Base-by-base conservation (phyloP, 2,329 filamentous ascomycete genomes). In the Xylaria sp. region DNA sequence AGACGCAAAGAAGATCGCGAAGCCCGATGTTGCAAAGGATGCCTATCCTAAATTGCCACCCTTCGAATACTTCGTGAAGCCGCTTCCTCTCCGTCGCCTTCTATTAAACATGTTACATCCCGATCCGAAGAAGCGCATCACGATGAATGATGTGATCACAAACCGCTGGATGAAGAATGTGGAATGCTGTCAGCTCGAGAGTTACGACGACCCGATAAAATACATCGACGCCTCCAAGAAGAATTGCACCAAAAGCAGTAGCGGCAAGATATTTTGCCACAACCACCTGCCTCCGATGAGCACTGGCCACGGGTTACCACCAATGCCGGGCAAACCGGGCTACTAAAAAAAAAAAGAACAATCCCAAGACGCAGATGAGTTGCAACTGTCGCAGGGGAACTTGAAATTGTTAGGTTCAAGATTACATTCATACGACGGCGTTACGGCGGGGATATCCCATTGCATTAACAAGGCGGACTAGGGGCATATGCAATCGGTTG, bases 41-140 rank as follows among this genome's bases (percentile, higher is more conserved):
- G 87, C 89, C 62, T 90, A 92, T 72, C 92, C 92, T 17, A 85
- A 85, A 68, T 87, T 90, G 68, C 79, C 83, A 31, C 86, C 87
- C 17, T 86, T 94, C 42, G 92, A 96, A 77, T 80, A 82, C 17
- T 83, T 80, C 44, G 81, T 94, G 69, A 89, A 89, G 73, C 89
- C 91, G 33, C 87, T 89, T 0, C 87, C 88, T 2, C 83, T 94
- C 63, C 89, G 90, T 66, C 88, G 90, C 11, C 81, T 96, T 4
- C 80, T 97, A 11, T 81, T 96, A 57, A 89, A 87, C 76, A 96
- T 97, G 93, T 84, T 97, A 36, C 89, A 97, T 77, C 93, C 93
- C 0, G 82, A 94, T 71, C 92, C 94, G 0, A 78, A 81, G 7
- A 88, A 88, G 76, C 90, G 94, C 47, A 88, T 91, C 71, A 87